Percentiles rank a stretch among this genome's conserved stretches.
These are phyloP conservation scores for Saposhnikovia divaricata DNA, from an alignment of 129 eudicot genomes.

Conservation along the genomic window DNA sequence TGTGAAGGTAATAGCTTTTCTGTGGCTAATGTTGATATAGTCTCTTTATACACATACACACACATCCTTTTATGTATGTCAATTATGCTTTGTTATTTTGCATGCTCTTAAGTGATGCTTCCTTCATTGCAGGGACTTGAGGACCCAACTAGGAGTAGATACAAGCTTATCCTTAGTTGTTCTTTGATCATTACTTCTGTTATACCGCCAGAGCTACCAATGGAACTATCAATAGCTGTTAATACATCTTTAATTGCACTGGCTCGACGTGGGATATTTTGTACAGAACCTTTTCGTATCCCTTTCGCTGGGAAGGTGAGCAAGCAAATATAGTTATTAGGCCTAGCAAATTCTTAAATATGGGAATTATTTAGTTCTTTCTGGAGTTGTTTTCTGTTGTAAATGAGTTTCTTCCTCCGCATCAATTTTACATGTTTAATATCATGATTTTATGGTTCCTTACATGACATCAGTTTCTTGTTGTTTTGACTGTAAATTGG, in stretches of 20 bases:
- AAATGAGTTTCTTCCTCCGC: neutral
- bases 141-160: conserved; percentile 96
- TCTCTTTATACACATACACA: neutral
- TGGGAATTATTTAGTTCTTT: neutral
- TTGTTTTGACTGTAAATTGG: neutral
- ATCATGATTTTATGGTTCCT: neutral
- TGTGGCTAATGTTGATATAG: neutral
- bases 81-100: neutral
- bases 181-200: conserved; percentile 93
- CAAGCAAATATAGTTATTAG: conserved; percentile 12
- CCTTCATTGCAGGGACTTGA: conserved; percentile 68
- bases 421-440: neutral
- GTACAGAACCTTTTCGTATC: conserved; percentile 93
- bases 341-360: neutral
- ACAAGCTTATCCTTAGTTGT: conserved; percentile 87
- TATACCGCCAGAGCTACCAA: conserved; percentile 92
- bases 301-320: conserved; percentile 99
- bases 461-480: neutral
- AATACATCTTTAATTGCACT: conserved; percentile 85
- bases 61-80: neutral
- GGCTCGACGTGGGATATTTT: conserved; percentile 79
- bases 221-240: conserved; percentile 96
- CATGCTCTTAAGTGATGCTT: neutral
- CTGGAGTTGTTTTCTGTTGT: neutral
- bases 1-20: conserved; percentile 49